phyloP scores from a whole-genome alignment of 805 yeast species.

The Ogataea haglerorum region DNA sequence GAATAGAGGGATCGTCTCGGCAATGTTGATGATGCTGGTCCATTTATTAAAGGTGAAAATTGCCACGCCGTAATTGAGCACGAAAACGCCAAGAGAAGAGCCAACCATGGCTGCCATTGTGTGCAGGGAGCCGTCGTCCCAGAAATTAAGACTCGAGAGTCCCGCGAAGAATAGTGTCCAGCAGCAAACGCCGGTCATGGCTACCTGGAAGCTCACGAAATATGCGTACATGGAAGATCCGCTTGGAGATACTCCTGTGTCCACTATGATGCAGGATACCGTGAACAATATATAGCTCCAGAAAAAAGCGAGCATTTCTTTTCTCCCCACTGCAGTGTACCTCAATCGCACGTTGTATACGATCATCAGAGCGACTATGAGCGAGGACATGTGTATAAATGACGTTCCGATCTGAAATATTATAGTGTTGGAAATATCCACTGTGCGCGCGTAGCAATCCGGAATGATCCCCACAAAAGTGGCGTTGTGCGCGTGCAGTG shows the following conservation, averaged over 20 bases:
- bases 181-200: constrained; percentile 68
- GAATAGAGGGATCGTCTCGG: constrained; percentile 65
- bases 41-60: constrained; percentile 71
- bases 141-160: constrained; percentile 77
- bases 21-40: constrained; percentile 45
- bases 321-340: constrained; percentile 92
- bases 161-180: constrained; percentile 71
- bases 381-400: constrained; percentile 74
- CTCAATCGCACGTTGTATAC: constrained; percentile 75
- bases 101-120: constrained; percentile 58
- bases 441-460: constrained; percentile 78
- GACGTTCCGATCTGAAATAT: constrained; percentile 88
- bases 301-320: constrained; percentile 76
- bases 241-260: constrained; percentile 91
- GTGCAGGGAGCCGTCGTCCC: constrained; percentile 86
- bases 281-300: constrained; percentile 56
- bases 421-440: constrained; percentile 85
- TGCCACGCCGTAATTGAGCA: constrained; percentile 62
- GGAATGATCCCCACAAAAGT: constrained; percentile 64
- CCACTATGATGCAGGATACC: constrained; percentile 70
- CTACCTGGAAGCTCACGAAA: constrained; percentile 80
- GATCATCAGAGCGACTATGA: constrained; percentile 63
- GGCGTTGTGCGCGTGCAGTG: constrained; percentile 34
- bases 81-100: constrained; percentile 55
- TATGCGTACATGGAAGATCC: constrained; percentile 71